Percentiles rank a stretch among this genome's conserved stretches.
Conservation (phyloP, 1,139 yeast species). For the Taphrina confusa region DNA sequence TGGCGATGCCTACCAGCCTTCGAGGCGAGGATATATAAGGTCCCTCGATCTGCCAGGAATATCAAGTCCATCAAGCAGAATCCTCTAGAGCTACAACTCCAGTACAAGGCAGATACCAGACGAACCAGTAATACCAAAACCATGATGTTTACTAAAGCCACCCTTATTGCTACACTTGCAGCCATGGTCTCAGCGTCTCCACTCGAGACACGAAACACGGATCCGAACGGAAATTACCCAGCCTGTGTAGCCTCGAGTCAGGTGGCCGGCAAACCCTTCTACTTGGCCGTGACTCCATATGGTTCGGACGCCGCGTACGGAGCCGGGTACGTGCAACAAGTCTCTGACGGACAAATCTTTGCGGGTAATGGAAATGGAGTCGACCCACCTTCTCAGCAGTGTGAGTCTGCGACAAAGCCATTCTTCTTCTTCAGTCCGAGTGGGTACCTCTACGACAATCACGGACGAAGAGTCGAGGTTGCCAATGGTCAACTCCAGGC, state of each 20-base stretch:
- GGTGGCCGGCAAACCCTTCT: constrained; percentile 18
- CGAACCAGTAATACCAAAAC: background rate
- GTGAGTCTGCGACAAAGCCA: constrained; percentile 29
- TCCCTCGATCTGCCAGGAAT: too few species aligned
- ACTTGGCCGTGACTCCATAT: constrained; percentile 21
- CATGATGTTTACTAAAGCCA: constrained; percentile 14
- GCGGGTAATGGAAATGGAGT: constrained; percentile 23
- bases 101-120: too few species aligned
- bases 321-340: constrained; percentile 29
- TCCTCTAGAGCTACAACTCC: too few species aligned
- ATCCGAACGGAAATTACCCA: constrained; percentile 22
- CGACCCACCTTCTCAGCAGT: constrained; percentile 9
- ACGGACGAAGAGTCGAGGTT: constrained; percentile 29
- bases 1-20: too few species aligned
- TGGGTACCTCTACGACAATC: constrained; percentile 32
- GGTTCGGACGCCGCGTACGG: constrained; percentile 22
- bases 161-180: constrained; percentile 21
- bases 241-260: constrained; percentile 8
- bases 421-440: constrained; percentile 27
- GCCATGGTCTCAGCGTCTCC: constrained; percentile 24
- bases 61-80: too few species aligned
- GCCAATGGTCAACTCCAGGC: constrained; percentile 33
- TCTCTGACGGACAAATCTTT: constrained; percentile 25
- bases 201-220: constrained; percentile 29
- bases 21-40: too few species aligned